Conservation (phyloP, 805 yeast genomes). For the Nakazawaea peltata region DNA sequence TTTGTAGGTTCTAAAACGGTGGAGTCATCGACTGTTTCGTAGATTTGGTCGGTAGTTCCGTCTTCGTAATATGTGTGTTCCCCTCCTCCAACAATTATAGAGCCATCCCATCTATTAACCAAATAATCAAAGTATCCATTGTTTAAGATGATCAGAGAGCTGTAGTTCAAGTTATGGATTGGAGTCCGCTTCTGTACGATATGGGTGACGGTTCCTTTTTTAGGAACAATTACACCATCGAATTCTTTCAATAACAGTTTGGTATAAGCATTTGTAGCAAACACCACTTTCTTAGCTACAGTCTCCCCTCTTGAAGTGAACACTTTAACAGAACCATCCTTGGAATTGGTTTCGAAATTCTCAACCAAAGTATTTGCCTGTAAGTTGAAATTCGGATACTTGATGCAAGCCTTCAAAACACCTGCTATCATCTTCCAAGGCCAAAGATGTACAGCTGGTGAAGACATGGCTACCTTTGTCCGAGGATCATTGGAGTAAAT, state of each 20-base stretch:
- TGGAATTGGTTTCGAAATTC: constrained; percentile 15
- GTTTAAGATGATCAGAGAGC: constrained; percentile 17
- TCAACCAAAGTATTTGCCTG: constrained; percentile 34
- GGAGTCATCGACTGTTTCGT: constrained; percentile 11
- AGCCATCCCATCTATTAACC: constrained; percentile 30
- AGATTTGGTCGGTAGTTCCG: background rate
- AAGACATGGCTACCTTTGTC: constrained; percentile 24
- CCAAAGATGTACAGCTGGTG: constrained; percentile 36
- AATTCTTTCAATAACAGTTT: constrained; percentile 14
- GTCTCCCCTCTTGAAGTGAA: constrained; percentile 23
- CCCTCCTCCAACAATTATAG: constrained; percentile 27
- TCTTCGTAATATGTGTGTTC: constrained; percentile 1
- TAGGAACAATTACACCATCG: constrained; percentile 18
- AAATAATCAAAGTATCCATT: constrained; percentile 18
- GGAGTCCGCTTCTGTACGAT: constrained; percentile 17
- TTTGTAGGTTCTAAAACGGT: constrained; percentile 4
- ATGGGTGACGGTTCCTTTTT: constrained; percentile 20
- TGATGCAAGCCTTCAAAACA: constrained; percentile 23
- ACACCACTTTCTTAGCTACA: constrained; percentile 23
- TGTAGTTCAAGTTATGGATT: constrained; percentile 23
- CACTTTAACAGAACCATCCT: constrained; percentile 20
- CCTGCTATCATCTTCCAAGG: constrained; percentile 32
- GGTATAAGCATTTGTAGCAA: constrained; percentile 25
- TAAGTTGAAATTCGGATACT: constrained; percentile 24
- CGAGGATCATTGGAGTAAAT: constrained; percentile 19